These are phyloP conservation scores for Linum tenue DNA, from an alignment of 345 rosid species.

Conservation along the genomic window DNA sequence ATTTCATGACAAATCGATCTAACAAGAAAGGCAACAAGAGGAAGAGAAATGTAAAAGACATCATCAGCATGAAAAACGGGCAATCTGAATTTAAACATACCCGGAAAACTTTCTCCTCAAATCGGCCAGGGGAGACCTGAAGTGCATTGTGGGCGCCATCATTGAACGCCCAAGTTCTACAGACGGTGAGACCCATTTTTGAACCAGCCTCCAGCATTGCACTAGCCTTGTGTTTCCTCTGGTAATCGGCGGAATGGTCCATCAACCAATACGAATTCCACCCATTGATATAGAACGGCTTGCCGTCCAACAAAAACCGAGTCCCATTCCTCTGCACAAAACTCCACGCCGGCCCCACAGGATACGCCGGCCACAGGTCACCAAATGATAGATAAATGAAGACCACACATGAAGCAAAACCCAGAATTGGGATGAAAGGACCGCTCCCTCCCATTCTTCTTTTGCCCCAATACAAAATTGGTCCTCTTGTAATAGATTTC, in stretches of 20 bases:
- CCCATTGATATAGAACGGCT: conserved; percentile 58
- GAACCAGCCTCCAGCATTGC: conserved; percentile 74
- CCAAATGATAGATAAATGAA: conserved; percentile 73
- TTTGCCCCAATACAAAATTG: conserved; percentile 8
- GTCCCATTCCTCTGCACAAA: conserved; percentile 76
- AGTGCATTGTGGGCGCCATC: conserved; percentile 91
- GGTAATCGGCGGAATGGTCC: conserved; percentile 72
- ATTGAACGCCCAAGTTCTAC: conserved; percentile 93
- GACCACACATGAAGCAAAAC: conserved; percentile 68
- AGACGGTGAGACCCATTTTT: conserved; percentile 87
- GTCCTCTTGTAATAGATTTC: not conserved
- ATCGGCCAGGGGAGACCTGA: conserved; percentile 79
- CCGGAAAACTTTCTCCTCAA: conserved; percentile 81
- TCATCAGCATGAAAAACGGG: not conserved
- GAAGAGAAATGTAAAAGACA: not conserved
- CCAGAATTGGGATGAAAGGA: conserved; percentile 55
- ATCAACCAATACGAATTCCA: conserved; percentile 97
- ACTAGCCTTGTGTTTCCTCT: conserved; percentile 46
- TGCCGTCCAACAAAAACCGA: conserved; percentile 58
- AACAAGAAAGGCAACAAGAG: too few species aligned
- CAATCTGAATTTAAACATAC: conserved; percentile 24
- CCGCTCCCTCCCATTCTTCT: conserved; percentile 56
- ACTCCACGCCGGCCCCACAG: conserved; percentile 26
- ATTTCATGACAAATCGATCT: too few species aligned
- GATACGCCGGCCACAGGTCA: conserved; percentile 35